A percentile compares a stretch with the other conserved stretches of the same genome.
Conservation (phyloP, 768 basidiomycete genomes). For the Leccinum sublutescens region DNA sequence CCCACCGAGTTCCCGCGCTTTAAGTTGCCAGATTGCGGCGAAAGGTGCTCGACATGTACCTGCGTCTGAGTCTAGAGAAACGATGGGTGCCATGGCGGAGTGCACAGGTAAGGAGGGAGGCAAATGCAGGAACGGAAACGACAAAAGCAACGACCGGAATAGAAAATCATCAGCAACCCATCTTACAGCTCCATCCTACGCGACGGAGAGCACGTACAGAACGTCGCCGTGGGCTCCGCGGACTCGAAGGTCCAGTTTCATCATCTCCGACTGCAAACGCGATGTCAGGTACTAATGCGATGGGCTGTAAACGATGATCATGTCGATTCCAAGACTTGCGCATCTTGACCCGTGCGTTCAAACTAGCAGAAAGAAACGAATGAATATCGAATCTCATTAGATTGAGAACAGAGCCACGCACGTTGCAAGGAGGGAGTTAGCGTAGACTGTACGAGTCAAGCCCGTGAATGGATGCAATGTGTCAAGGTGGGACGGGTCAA, state of each 20-base stretch:
- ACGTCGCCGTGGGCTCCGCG: background rate
- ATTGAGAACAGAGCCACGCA: background rate
- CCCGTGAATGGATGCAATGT: background rate
- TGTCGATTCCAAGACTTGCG: background rate
- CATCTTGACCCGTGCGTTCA: slow-evolving; percentile 22
- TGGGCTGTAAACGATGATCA: background rate
- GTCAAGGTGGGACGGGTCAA: background rate
- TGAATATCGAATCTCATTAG: slow-evolving; percentile 7
- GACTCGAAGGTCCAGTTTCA: background rate
- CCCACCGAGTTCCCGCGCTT: slow-evolving; percentile 9
- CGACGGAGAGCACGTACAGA: background rate
- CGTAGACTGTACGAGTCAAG: slow-evolving; percentile 16
- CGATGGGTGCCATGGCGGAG: background rate
- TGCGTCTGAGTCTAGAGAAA: background rate
- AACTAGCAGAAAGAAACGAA: slow-evolving; percentile 8
- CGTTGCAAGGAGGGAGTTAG: slow-evolving; percentile 30
- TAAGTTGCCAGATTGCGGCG: background rate
- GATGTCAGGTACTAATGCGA: background rate
- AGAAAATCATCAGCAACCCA: background rate
- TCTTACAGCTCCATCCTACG: background rate
- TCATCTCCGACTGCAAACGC: background rate
- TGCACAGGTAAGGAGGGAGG: too few species aligned
- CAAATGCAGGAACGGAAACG: background rate
- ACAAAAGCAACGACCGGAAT: background rate
- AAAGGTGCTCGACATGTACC: background rate